Percentiles rank a stretch among this genome's conserved stretches.
phyloP scores from a whole-genome alignment of 345 rosid species.

The Ceriops tagal region DNA sequence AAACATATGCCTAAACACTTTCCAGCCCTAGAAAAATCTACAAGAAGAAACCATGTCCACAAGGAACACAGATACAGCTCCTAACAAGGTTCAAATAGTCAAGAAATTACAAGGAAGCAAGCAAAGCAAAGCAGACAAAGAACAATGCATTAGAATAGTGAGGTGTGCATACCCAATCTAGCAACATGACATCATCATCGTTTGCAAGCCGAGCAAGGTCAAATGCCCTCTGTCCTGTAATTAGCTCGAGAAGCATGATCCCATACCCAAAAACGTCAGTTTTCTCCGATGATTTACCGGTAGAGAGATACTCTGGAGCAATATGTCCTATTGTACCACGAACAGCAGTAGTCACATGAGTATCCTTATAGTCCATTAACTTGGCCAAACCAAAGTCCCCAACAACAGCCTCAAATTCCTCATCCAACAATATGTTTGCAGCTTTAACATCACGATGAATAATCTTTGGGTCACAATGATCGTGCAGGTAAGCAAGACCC shows the following conservation, averaged over 20 bases:
- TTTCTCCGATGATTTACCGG: constrained; percentile 31
- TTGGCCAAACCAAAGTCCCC: constrained; percentile 33
- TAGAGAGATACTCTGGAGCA: constrained; percentile 32
- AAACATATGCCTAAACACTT: too few relatives aligned
- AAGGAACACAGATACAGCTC: too few relatives aligned
- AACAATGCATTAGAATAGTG: not conserved
- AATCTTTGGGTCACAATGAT: constrained; percentile 33
- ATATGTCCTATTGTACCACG: constrained; percentile 33
- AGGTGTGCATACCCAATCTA: constrained; percentile 24
- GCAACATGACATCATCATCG: constrained; percentile 33
- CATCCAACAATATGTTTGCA: constrained; percentile 31
- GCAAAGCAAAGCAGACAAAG: not conserved
- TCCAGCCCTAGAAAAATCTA: too few relatives aligned
- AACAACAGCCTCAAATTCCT: constrained; percentile 35
- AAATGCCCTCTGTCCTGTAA: constrained; percentile 31
- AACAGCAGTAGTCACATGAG: constrained; percentile 36
- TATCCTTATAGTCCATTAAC: constrained; percentile 32
- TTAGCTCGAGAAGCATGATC: constrained; percentile 33
- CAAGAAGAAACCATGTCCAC: too few relatives aligned
- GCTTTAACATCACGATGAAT: constrained; percentile 35
- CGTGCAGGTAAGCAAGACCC: constrained; percentile 30
- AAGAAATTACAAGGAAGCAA: not conserved
- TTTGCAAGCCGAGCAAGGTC: constrained; percentile 34
- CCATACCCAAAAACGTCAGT: constrained; percentile 35
- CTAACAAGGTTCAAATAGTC: not conserved